Conservation (phyloP, 169 alveolate genomes). For the Besnoitia besnoiti region DNA sequence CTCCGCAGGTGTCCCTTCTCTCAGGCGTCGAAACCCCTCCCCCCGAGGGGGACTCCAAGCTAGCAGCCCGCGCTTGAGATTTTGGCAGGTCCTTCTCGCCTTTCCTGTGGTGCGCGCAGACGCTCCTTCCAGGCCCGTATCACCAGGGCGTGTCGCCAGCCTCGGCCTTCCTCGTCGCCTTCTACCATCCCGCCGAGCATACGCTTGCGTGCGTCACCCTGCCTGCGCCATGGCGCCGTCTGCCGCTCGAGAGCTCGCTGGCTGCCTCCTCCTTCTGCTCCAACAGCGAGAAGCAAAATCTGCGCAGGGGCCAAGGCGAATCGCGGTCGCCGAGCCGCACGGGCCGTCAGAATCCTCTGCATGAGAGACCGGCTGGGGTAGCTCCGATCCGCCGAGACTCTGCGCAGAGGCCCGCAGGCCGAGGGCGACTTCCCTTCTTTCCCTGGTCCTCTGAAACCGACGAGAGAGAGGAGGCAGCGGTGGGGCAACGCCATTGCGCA, state of each 20-base stretch:
- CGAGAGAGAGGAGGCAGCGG: no score
- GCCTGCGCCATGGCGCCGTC: neutral
- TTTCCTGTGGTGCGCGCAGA: neutral
- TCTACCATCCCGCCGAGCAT: neutral
- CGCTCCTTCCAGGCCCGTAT: neutral
- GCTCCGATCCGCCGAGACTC: neutral
- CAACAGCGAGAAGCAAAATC: neutral
- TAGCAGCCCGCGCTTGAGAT: no score
- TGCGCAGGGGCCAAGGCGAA: neutral
- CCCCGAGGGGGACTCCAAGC: no score
- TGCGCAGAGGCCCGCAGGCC: neutral
- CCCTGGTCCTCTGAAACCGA: no score
- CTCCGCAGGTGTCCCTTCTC: no score
- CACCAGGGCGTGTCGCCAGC: slow-evolving; percentile 17
- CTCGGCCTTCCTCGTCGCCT: slow-evolving; percentile 2
- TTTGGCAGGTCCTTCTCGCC: no score
- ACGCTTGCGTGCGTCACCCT: neutral
- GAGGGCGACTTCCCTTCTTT: neutral
- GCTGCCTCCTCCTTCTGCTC: neutral
- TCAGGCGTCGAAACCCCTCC: no score
- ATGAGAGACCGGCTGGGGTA: no score
- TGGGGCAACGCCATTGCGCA: neutral
- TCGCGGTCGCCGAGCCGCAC: no score
- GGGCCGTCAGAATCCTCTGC: neutral
- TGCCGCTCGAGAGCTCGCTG: neutral